Evolutionary conservation across 495 filamentous ascomycete genomes (phyloP).

Genomic region (Penicillium macrosclerotiorum): DNA sequence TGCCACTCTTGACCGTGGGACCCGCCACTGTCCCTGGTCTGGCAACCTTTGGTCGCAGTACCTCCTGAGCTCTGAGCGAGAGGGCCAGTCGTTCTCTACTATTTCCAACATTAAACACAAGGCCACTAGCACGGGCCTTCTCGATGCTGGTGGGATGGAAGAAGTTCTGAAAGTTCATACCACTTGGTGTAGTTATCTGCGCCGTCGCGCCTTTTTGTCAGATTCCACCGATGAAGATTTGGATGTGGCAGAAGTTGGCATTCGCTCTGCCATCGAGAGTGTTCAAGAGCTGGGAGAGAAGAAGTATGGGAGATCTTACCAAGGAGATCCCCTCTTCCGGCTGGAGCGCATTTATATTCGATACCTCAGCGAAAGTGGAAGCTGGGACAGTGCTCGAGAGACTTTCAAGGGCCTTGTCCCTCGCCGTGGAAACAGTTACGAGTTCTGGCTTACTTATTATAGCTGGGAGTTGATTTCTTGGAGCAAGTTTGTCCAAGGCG

Average conservation of each 20-base stretch:
- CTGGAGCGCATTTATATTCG: slow-evolving; percentile 91
- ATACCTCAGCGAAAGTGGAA: slow-evolving; percentile 75
- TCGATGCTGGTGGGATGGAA: slow-evolving; percentile 73
- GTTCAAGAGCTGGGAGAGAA: slow-evolving; percentile 74
- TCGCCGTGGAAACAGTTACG: slow-evolving; percentile 70
- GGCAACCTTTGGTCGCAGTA: slow-evolving; percentile 88
- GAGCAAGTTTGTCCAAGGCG: slow-evolving; percentile 54
- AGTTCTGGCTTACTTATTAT: slow-evolving; percentile 92
- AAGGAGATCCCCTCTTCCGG: slow-evolving; percentile 82
- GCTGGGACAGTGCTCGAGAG: slow-evolving; percentile 62
- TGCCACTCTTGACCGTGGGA: slow-evolving; percentile 69
- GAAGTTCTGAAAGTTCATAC: slow-evolving; percentile 85
- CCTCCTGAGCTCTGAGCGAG: slow-evolving; percentile 76
- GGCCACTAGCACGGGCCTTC: slow-evolving; percentile 77
- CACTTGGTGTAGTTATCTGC: slow-evolving; percentile 90
- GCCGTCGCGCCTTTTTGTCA: slow-evolving; percentile 73
- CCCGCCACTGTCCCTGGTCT: slow-evolving; percentile 87
- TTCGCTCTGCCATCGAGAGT: slow-evolving; percentile 78
- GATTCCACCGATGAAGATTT: slow-evolving; percentile 80
- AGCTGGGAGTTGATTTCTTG: slow-evolving; percentile 81
- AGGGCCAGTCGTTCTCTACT: slow-evolving; percentile 67
- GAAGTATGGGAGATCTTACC: slow-evolving; percentile 70
- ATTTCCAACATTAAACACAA: slow-evolving; percentile 89
- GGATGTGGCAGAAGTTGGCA: slow-evolving; percentile 89
- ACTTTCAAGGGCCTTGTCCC: slow-evolving; percentile 71